Evolutionary conservation across 495 filamentous ascomycete genomes (phyloP).

Genomic region (Penicillium cosmopolitanum): DNA sequence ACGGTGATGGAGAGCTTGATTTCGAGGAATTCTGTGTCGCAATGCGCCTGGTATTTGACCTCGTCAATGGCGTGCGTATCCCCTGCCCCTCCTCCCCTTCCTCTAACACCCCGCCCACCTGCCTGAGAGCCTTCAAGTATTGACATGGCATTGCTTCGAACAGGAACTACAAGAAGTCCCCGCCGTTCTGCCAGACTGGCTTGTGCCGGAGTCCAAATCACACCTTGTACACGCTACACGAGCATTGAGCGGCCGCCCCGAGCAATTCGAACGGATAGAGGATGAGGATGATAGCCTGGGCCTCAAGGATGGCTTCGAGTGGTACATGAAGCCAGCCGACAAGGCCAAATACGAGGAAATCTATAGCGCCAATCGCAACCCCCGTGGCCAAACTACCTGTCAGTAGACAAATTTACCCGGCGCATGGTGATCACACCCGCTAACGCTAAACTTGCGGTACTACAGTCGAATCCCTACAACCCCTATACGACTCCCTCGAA

Average conservation of each 20-base stretch:
- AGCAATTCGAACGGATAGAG: slow-evolving; percentile 78
- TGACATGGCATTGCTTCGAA: slow-evolving; percentile 6
- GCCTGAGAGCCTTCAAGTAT: not conserved
- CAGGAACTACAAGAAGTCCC: slow-evolving; percentile 91
- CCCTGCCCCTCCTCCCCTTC: not conserved
- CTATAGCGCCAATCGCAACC: slow-evolving; percentile 84
- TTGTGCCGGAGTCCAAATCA: slow-evolving; percentile 94
- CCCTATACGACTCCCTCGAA: slow-evolving; percentile 87
- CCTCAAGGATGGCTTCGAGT: slow-evolving; percentile 95
- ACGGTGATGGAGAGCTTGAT: slow-evolving; percentile 93
- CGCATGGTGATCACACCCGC: not conserved
- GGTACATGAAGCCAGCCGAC: slow-evolving; percentile 95
- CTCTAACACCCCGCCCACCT: not conserved
- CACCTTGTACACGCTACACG: slow-evolving; percentile 90
- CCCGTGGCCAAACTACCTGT: slow-evolving; percentile 85
- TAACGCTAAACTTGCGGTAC: slow-evolving; percentile 3
- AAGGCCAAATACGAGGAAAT: slow-evolving; percentile 94
- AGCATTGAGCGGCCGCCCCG: slow-evolving; percentile 74
- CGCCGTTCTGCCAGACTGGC: slow-evolving; percentile 83
- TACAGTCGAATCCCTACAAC: slow-evolving; percentile 75
- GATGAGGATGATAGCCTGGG: slow-evolving; percentile 78
- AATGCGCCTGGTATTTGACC: slow-evolving; percentile 95
- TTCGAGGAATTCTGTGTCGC: slow-evolving; percentile 99
- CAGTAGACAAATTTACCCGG: slow-evolving; percentile 24
- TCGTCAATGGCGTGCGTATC: slow-evolving; percentile 85